Conservation (phyloP, 1,284 basidiomycete species). For the Boletus smithii region DNA sequence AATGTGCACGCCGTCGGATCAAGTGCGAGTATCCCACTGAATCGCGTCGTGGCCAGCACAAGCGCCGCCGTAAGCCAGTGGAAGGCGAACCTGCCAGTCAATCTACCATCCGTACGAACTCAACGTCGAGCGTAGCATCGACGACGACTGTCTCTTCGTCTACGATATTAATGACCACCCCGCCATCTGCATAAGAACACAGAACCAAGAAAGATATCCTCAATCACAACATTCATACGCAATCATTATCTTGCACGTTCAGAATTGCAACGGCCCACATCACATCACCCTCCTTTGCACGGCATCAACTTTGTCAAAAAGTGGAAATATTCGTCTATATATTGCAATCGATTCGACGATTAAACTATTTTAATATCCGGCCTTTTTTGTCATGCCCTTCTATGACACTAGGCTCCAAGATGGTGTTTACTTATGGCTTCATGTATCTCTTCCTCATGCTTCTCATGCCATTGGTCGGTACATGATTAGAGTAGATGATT, state of each 20-base stretch:
- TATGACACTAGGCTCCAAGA: constrained; percentile 10
- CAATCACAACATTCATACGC: constrained; percentile 4
- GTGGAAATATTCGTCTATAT: constrained; percentile 27
- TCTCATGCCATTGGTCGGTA: constrained; percentile 16
- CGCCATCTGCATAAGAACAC: constrained; percentile 23
- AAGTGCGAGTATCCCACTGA: constrained; percentile 51
- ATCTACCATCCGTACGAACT: constrained; percentile 23
- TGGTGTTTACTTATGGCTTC: constrained; percentile 23
- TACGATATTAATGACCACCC: constrained; percentile 20
- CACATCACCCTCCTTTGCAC: constrained; percentile 11
- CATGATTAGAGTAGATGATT: constrained; percentile 17
- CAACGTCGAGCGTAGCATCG: constrained; percentile 20
- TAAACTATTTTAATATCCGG: constrained; percentile 31
- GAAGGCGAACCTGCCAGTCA: constrained; percentile 28
- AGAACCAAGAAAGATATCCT: constrained; percentile 15
- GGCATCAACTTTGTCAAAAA: constrained; percentile 10
- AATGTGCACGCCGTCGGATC: constrained; percentile 47
- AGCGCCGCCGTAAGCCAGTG: constrained; percentile 37
- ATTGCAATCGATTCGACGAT: constrained; percentile 22
- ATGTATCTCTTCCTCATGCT: constrained; percentile 9
- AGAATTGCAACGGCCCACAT: constrained; percentile 8
- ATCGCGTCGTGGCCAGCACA: constrained; percentile 50
- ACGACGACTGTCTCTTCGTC: constrained; percentile 17
- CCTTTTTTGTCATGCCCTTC: constrained; percentile 11
- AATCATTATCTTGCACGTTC: constrained; percentile 12